Evolutionary conservation across 129 eudicot species (phyloP).

Genomic region (Pittosporum tobira): DNA sequence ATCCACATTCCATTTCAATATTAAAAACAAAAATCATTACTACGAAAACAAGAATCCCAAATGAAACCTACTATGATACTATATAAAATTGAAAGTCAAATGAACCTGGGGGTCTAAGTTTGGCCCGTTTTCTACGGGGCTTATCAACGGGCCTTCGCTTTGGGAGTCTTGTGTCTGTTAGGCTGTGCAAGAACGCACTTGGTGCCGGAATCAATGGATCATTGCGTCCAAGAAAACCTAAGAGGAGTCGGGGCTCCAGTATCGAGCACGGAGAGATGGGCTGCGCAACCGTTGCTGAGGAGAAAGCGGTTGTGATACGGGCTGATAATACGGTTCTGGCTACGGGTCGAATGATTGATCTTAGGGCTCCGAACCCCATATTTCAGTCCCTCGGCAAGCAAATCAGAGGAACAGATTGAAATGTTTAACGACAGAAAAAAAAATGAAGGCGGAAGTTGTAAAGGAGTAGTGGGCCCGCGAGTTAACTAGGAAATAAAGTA

Average conservation of each 20-base stretch:
- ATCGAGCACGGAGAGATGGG: conserved; percentile 8
- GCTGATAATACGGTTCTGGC: conserved; percentile 35
- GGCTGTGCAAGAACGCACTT: conserved; percentile 42
- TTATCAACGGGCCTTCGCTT: conserved; percentile 64
- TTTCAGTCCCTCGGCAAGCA: neutral
- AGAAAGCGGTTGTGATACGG: conserved; percentile 26
- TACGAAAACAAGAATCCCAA: neutral
- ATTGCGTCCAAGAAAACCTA: conserved; percentile 22
- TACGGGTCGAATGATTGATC: conserved; percentile 63
- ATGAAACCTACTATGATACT: neutral
- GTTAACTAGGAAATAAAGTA: too few species aligned
- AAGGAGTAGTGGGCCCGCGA: too few species aligned
- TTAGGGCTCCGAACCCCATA: conserved; percentile 63
- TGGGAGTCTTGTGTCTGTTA: conserved; percentile 68
- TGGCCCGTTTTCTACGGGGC: conserved; percentile 68
- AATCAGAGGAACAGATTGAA: too few species aligned
- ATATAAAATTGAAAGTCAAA: neutral
- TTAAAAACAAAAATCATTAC: neutral
- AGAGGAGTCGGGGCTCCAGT: conserved; percentile 22
- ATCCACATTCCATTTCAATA: neutral
- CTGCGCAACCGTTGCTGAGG: conserved; percentile 22
- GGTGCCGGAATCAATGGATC: conserved; percentile 40
- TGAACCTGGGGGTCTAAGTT: conserved; percentile 69
- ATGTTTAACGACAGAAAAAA: too few species aligned
- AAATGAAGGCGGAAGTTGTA: too few species aligned